Conservation (phyloP, 257 asterid species). For the Phtheirospermum japonicum region DNA sequence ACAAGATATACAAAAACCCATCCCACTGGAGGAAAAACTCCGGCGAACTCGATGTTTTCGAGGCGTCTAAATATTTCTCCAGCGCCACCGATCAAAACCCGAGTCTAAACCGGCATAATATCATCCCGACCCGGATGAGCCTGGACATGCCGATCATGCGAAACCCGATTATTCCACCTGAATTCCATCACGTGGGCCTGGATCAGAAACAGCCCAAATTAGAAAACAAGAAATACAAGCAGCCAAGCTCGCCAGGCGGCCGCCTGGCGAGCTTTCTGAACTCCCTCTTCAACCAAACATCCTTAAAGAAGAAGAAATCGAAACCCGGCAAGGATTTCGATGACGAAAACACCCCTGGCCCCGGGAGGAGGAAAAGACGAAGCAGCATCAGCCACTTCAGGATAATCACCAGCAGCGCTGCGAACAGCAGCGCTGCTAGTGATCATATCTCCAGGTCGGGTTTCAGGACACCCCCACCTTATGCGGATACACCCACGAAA, state of each 20-base stretch:
- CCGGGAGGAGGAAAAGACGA: conserved; percentile 61
- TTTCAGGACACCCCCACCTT: neutral
- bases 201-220: conserved; percentile 29
- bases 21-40: conserved; percentile 56
- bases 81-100: conserved; percentile 34
- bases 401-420: conserved; percentile 25
- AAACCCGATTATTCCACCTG: conserved; percentile 33
- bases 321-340: conserved; percentile 29
- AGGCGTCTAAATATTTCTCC: conserved; percentile 81
- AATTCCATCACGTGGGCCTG: conserved; percentile 23
- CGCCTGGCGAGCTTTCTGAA: conserved; percentile 87
- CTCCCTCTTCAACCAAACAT: conserved; percentile 67
- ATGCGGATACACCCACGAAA: conserved; percentile 46
- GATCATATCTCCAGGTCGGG: neutral
- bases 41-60: conserved; percentile 84
- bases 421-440: conserved; percentile 10
- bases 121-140: conserved; percentile 37
- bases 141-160: conserved; percentile 52
- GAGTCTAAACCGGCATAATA: neutral
- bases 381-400: conserved; percentile 74
- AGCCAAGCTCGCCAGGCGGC: conserved; percentile 90
- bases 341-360: conserved; percentile 47
- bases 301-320: conserved; percentile 64
- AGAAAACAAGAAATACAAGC: conserved; percentile 45
- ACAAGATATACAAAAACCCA: conserved; percentile 34